A percentile compares a stretch with the other conserved stretches of the same genome.
Conservation (phyloP, 2,329 filamentous ascomycete genomes). For the Botryotinia globosa region DNA sequence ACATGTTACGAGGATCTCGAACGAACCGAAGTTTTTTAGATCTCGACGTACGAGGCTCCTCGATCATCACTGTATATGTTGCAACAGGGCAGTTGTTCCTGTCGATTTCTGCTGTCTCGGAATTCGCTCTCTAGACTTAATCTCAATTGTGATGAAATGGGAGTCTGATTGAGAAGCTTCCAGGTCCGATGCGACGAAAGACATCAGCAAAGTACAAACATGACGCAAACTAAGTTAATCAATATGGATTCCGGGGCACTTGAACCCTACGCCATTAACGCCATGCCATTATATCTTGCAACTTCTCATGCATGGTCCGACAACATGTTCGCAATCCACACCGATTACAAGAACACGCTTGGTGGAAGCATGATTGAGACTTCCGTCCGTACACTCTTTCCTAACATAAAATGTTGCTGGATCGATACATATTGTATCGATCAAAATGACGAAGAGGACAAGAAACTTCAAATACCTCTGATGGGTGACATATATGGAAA, state of each 20-base stretch:
- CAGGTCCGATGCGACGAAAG: neutral
- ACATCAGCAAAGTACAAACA: neutral
- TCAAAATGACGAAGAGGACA: slow-evolving; percentile 22
- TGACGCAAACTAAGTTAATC: slow-evolving; percentile 8
- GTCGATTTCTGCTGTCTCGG: neutral
- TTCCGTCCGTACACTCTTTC: slow-evolving; percentile 13
- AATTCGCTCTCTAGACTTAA: neutral
- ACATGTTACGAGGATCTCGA: neutral
- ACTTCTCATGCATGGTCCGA: slow-evolving; percentile 18
- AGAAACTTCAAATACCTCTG: slow-evolving; percentile 21
- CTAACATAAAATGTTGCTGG: slow-evolving; percentile 19
- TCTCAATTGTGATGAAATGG: neutral
- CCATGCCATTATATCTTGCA: slow-evolving; percentile 20
- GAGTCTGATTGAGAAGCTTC: neutral
- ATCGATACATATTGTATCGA: slow-evolving; percentile 26
- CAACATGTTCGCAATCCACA: slow-evolving; percentile 14
- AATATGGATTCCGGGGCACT: slow-evolving; percentile 11
- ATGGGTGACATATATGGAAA: slow-evolving; percentile 24
- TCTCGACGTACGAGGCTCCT: neutral
- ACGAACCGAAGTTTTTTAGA: neutral
- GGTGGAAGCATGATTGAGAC: slow-evolving; percentile 17
- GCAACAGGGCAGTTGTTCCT: neutral
- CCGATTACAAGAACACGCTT: neutral
- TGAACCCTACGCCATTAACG: slow-evolving; percentile 7
- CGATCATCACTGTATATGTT: neutral